phyloP scores from a whole-genome alignment of 169 alveolate species.

The Neospora caninum region DNA sequence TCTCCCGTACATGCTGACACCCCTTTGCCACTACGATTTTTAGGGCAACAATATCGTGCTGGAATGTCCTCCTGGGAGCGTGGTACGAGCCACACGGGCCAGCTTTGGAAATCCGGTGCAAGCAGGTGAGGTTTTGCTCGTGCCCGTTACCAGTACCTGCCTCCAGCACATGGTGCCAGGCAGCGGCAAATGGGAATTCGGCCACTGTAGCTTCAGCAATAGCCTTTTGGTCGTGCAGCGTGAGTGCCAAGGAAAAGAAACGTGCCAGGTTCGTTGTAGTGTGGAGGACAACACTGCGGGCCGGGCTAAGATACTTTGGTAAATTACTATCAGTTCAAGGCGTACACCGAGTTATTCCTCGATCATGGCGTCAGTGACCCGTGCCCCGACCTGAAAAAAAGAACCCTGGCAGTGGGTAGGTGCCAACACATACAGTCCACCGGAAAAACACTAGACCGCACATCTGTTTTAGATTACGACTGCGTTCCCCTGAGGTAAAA shows the following conservation, averaged over 20 bases:
- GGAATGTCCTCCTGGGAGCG: conserved; percentile 54
- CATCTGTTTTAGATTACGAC: not conserved
- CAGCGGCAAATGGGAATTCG: conserved; percentile 20
- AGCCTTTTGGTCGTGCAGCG: not conserved
- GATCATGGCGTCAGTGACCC: conserved; percentile 24
- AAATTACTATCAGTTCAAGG: not conserved
- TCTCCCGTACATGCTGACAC: not conserved
- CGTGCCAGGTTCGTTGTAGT: conserved; percentile 10
- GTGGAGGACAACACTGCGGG: not conserved
- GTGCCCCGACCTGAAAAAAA: not conserved
- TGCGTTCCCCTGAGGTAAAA: conserved; percentile 2
- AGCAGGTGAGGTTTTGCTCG: not conserved
- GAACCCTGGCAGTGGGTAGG: not conserved
- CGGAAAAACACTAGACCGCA: too few relatives aligned
- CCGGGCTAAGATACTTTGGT: not conserved
- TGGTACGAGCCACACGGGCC: conserved; percentile 20
- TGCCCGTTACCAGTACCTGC: not conserved
- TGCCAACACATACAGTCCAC: not conserved
- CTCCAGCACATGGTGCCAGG: not conserved
- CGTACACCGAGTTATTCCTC: not conserved
- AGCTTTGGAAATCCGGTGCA: conserved; percentile 27
- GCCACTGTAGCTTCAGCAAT: conserved; percentile 19
- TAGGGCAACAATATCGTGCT: conserved; percentile 36
- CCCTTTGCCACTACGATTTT: not conserved
- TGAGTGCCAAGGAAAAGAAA: conserved; percentile 25